These are phyloP conservation scores for Hyaloscypha finlandica DNA, from an alignment of 495 filamentous ascomycete genomes.

Conservation along the genomic window DNA sequence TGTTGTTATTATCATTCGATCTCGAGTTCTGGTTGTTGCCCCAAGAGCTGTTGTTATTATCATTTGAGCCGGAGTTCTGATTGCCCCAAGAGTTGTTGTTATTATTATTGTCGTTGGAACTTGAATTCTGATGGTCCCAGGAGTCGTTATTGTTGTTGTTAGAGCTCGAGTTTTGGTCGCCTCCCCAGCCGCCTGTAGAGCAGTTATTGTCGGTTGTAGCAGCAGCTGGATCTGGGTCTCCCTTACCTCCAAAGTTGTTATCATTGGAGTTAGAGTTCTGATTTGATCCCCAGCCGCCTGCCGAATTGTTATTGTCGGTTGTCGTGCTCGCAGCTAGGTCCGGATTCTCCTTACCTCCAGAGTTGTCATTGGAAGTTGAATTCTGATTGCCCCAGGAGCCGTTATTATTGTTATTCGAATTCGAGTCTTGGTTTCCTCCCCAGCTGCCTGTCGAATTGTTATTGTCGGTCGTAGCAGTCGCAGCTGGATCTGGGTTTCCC, in stretches of 20 bases:
- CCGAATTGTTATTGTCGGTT: conserved; percentile 11
- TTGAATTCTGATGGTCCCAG: no score
- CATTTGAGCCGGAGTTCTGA: background rate
- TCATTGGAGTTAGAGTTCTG: conserved; percentile 5
- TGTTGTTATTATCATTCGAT: background rate
- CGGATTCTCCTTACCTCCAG: conserved; percentile 2
- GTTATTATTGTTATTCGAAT: conserved; percentile 8
- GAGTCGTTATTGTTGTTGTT: background rate
- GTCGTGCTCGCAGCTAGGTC: background rate
- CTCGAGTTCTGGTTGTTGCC: conserved; percentile 5
- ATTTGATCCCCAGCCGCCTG: background rate
- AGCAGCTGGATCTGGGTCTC: background rate
- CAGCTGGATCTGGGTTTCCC: background rate
- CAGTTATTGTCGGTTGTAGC: conserved; percentile 4
- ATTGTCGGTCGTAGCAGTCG: background rate
- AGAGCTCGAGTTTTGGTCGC: background rate
- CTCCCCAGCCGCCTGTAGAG: background rate
- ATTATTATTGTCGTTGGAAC: conserved; percentile 2
- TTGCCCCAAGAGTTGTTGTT: background rate
- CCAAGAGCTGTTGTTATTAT: conserved; percentile 7
- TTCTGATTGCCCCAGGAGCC: conserved; percentile 1
- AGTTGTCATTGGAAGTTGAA: conserved; percentile 9
- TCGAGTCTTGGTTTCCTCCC: background rate
- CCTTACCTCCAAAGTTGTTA: conserved; percentile 2
- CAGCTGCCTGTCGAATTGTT: conserved; percentile 4